Percentiles rank a stretch among this genome's conserved stretches.
phyloP scores from a whole-genome alignment of 2,329 filamentous ascomycete species.

The Trichoderma sp. region DNA sequence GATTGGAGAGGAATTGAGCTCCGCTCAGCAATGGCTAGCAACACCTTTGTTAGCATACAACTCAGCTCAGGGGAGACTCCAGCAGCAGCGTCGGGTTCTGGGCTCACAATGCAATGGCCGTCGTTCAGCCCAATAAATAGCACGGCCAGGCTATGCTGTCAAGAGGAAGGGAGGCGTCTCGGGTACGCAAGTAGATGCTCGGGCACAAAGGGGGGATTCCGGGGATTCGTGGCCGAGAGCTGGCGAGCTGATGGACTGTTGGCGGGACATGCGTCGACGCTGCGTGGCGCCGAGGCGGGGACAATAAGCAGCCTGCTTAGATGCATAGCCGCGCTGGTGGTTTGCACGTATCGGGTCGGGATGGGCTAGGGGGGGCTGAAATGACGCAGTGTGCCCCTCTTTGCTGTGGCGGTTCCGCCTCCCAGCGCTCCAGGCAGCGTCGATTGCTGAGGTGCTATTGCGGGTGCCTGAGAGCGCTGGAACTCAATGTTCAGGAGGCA shows the following conservation, averaged over 20 bases:
- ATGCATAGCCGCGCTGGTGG: slow-evolving; percentile 14
- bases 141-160: background rate
- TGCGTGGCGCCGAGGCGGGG: slow-evolving; percentile 21
- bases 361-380: slow-evolving; percentile 18
- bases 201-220: slow-evolving; percentile 6
- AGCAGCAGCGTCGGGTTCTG: background rate
- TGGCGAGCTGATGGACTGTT: slow-evolving; percentile 17
- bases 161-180: background rate
- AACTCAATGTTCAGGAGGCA: background rate
- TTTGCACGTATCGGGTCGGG: slow-evolving; percentile 15
- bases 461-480: slow-evolving; percentile 16
- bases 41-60: background rate
- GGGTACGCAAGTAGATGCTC: background rate
- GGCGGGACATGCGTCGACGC: slow-evolving; percentile 23
- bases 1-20: slow-evolving; percentile 31
- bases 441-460: background rate
- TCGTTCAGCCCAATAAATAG: slow-evolving; percentile 13
- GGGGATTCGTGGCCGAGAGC: slow-evolving; percentile 15
- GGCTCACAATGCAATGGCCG: background rate
- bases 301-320: slow-evolving; percentile 9
- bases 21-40: slow-evolving; percentile 22
- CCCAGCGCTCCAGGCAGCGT: slow-evolving; percentile 6
- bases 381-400: slow-evolving; percentile 27
- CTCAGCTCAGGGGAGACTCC: slow-evolving; percentile 10
- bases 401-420: background rate